Evolutionary conservation across 345 rosid species (phyloP).

Genomic region (Theobroma cacao): DNA sequence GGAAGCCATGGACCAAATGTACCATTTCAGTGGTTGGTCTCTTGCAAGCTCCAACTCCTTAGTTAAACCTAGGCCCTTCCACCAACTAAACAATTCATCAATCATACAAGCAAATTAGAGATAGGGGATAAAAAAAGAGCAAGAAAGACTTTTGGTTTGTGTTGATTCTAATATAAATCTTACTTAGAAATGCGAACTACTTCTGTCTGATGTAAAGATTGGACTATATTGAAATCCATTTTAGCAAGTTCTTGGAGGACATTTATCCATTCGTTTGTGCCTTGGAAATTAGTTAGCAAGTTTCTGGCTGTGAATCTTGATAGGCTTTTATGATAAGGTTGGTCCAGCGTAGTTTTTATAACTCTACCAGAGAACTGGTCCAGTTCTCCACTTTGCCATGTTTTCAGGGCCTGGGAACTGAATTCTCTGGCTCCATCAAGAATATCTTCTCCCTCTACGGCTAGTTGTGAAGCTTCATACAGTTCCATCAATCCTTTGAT

Average conservation of each 20-base stretch:
- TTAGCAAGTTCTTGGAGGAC: constrained; percentile 35
- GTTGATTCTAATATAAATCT: neutral
- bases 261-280: constrained; percentile 27
- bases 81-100: constrained; percentile 44
- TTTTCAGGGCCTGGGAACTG: constrained; percentile 22
- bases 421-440: constrained; percentile 36
- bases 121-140: neutral
- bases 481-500: constrained; percentile 36
- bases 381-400: neutral
- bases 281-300: neutral
- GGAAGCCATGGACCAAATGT: constrained; percentile 42
- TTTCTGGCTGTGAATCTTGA: constrained; percentile 30
- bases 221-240: constrained; percentile 29
- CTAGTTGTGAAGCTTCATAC: constrained; percentile 55
- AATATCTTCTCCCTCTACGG: constrained; percentile 44
- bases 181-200: constrained; percentile 28
- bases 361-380: constrained; percentile 18
- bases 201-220: constrained; percentile 35
- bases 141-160: neutral
- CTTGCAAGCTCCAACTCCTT: constrained; percentile 46
- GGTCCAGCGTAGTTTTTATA: constrained; percentile 21
- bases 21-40: constrained; percentile 55
- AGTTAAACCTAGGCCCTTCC: constrained; percentile 46
- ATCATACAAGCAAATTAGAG: neutral
- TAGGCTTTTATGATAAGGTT: constrained; percentile 45